Evolutionary conservation across 2,329 filamentous ascomycete species (phyloP).

Genomic region (Claviceps lovelessii): DNA sequence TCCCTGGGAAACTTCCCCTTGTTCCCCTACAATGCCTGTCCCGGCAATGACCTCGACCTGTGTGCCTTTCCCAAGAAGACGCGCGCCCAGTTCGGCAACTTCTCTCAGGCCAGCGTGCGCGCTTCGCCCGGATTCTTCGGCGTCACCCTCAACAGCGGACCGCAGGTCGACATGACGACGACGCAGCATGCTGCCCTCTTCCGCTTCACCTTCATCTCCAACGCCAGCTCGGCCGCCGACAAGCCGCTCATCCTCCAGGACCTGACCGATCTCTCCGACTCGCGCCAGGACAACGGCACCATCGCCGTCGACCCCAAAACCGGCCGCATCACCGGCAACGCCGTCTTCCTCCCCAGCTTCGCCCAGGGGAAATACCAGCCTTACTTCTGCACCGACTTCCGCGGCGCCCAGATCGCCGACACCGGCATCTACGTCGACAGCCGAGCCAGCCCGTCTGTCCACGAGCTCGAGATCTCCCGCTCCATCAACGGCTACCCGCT

Average conservation of each 20-base stretch:
- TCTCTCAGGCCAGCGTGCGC: constrained; percentile 35
- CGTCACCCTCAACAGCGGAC: constrained; percentile 41
- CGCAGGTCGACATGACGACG: constrained; percentile 52
- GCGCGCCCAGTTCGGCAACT: constrained; percentile 26
- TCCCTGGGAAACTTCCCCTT: constrained; percentile 62
- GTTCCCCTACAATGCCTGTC: constrained; percentile 51
- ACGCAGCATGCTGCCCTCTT: constrained; percentile 53
- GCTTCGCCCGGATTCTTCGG: constrained; percentile 53
- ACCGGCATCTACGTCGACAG: constrained; percentile 48
- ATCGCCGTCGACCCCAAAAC: constrained; percentile 39
- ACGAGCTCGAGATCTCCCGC: constrained; percentile 32
- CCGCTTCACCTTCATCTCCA: constrained; percentile 50
- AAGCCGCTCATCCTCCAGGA: constrained; percentile 51
- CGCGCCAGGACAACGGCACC: constrained; percentile 41
- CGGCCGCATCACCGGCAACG: constrained; percentile 49
- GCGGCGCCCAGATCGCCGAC: constrained; percentile 41
- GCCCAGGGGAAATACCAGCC: constrained; percentile 44
- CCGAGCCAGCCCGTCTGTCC: constrained; percentile 32
- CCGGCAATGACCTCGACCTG: constrained; percentile 43
- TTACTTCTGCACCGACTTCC: constrained; percentile 56
- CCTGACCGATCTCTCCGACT: constrained; percentile 47
- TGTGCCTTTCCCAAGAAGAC: constrained; percentile 43
- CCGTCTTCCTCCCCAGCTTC: constrained; percentile 50
- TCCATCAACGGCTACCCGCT: constrained; percentile 39
- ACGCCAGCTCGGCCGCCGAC: constrained; percentile 23